Percentiles rank a stretch among this genome's conserved stretches.
Evolutionary conservation across 2,329 filamentous ascomycete species (phyloP).

Genomic region (Fusarium fujikuroi): DNA sequence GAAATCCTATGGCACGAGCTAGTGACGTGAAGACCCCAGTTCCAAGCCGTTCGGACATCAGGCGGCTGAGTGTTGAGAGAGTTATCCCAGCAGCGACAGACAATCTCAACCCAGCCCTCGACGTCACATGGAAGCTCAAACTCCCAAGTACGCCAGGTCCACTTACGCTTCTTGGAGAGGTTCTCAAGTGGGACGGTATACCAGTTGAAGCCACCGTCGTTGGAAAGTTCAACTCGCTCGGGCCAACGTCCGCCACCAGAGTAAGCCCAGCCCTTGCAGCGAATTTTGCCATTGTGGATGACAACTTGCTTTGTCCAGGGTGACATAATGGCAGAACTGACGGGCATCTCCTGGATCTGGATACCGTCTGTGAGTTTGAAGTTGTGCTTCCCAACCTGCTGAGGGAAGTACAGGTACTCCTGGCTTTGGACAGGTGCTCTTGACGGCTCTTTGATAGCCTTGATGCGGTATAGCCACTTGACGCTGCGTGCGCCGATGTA

Average conservation of each 20-base stretch:
- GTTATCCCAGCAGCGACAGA: constrained; percentile 71
- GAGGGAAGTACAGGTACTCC: constrained; percentile 76
- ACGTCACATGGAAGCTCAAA: constrained; percentile 70
- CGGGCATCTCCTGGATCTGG: constrained; percentile 78
- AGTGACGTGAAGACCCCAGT: constrained; percentile 75
- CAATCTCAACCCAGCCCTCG: constrained; percentile 70
- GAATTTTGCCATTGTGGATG: constrained; percentile 68
- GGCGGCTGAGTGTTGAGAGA: constrained; percentile 69
- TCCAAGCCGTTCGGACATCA: constrained; percentile 66
- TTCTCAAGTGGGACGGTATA: constrained; percentile 70
- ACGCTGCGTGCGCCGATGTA: constrained; percentile 74
- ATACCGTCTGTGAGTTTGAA: constrained; percentile 67
- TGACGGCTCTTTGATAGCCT: constrained; percentile 66
- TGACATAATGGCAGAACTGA: constrained; percentile 73
- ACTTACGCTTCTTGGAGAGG: constrained; percentile 69
- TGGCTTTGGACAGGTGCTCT: constrained; percentile 70
- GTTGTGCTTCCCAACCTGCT: constrained; percentile 76
- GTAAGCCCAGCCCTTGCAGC: constrained; percentile 67
- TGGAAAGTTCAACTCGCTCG: constrained; percentile 70
- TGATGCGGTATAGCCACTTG: constrained; percentile 72
- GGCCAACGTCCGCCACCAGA: constrained; percentile 69
- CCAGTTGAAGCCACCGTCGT: constrained; percentile 72
- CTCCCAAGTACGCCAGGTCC: constrained; percentile 73
- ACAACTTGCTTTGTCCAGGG: constrained; percentile 70
- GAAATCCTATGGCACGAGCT: constrained; percentile 69